phyloP scores from a whole-genome alignment of 768 basidiomycete species.

The Hebeloma cylindrosporum region DNA sequence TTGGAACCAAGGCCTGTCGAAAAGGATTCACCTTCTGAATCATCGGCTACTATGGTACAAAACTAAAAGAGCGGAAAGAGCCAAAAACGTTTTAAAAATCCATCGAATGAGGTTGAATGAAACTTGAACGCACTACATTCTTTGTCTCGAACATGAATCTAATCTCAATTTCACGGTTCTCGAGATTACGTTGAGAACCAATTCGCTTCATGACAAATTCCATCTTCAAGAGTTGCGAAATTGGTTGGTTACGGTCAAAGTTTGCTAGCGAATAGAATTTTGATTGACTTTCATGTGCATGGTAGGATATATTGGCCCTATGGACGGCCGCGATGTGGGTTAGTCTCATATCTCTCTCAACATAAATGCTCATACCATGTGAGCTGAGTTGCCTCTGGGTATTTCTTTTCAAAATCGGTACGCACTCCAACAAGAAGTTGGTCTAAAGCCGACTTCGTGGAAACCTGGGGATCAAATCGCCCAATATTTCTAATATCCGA shows the following conservation, averaged over 20 bases:
- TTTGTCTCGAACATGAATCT: not conserved
- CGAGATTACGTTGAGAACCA: not conserved
- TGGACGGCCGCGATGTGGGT: not conserved
- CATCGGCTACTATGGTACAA: too few relatives aligned
- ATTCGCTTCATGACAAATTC: not conserved
- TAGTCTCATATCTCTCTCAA: not conserved
- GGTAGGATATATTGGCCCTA: not conserved
- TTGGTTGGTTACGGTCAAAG: not conserved
- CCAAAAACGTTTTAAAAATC: not conserved
- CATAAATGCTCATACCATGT: not conserved
- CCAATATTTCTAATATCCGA: not conserved
- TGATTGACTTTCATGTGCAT: constrained; percentile 2
- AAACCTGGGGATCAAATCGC: not conserved
- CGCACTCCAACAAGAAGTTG: not conserved
- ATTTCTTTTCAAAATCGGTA: not conserved
- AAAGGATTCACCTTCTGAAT: too few relatives aligned
- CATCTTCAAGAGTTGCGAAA: not conserved
- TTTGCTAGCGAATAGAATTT: constrained; percentile 1
- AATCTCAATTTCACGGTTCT: constrained; percentile 4
- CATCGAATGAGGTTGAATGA: not conserved
- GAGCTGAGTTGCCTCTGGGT: not conserved
- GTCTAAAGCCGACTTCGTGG: not conserved
- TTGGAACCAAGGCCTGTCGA: not conserved
- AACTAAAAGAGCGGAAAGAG: not conserved
- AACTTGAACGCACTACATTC: not conserved